Evolutionary conservation across 495 filamentous ascomycete species (phyloP).

Genomic region (Aspergillus affinis): DNA sequence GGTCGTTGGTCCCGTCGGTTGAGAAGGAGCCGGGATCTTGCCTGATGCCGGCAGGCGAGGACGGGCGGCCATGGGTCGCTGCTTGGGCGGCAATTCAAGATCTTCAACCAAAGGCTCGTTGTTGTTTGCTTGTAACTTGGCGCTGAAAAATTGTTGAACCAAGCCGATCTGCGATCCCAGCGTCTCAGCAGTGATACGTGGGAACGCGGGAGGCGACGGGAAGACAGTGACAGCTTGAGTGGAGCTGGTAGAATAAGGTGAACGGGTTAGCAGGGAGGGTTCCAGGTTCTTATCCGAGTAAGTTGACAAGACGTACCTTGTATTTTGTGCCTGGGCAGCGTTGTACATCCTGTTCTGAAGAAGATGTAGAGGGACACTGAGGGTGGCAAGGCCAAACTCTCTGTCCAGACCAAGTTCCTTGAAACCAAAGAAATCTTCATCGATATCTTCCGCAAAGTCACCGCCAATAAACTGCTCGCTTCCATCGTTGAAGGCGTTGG

Average conservation of each 20-base stretch:
- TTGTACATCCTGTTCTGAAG: slow-evolving; percentile 86
- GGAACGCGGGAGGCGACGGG: slow-evolving; percentile 64
- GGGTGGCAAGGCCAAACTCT: slow-evolving; percentile 79
- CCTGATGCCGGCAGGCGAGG: slow-evolving; percentile 92
- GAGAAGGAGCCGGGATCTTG: slow-evolving; percentile 64
- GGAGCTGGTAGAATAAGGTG: slow-evolving; percentile 22
- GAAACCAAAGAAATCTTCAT: slow-evolving; percentile 99
- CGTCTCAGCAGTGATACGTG: slow-evolving; percentile 78
- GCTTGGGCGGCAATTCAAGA: slow-evolving; percentile 89
- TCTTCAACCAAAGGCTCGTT: slow-evolving; percentile 88
- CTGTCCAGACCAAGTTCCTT: slow-evolving; percentile 89
- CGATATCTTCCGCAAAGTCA: slow-evolving; percentile 95
- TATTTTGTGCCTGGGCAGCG: slow-evolving; percentile 73
- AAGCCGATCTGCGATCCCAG: slow-evolving; percentile 78
- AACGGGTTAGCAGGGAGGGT: slow-evolving; percentile 10
- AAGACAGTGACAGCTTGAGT: slow-evolving; percentile 49
- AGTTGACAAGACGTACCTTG: slow-evolving; percentile 45
- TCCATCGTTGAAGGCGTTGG: slow-evolving; percentile 88
- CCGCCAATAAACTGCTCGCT: slow-evolving; percentile 96
- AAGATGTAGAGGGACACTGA: slow-evolving; percentile 92
- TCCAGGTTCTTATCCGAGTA: slow-evolving; percentile 1
- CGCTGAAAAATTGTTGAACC: slow-evolving; percentile 84
- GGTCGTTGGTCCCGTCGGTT: slow-evolving; percentile 38
- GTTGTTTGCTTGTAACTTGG: slow-evolving; percentile 77
- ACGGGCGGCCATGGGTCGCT: slow-evolving; percentile 67